Evolutionary conservation across 164 flowering plant species (phyloP), one percentile per base, ranked within the genome.

Genomic region (Tetracentron sinense): DNA sequence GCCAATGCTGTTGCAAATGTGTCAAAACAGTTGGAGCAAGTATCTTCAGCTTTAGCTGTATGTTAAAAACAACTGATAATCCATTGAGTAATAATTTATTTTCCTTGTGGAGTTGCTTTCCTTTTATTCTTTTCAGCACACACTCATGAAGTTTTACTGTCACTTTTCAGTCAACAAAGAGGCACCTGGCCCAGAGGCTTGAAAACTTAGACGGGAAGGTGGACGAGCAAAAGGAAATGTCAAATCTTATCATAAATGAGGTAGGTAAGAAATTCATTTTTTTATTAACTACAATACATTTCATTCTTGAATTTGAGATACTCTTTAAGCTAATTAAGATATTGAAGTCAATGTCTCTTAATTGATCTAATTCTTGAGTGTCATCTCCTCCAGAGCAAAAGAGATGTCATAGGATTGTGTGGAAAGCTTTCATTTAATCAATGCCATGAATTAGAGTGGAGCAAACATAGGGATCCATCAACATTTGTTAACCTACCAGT

Each of bases 1-100:
- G 88, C 84, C 38, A 81, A 76, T 77, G 94, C 93, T 63, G 92
- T 90, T 66, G 69, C 81, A 44, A 69, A 75, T 61, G 96, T 90
- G 51, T 85, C 96, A 55, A 87, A 83, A 75, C 94, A 90, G 69
- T 77, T 90, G 61, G 93, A 90, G 58, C 64, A 83, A 69, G 83
- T 90, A 17, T 65, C 81, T 69, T 81, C 85, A 57, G 79, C 89
- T 58, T 52, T 90, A 61, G 80, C 79, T 55, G 96, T 90, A 63
- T 73, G 96, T 77, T 42, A 29, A 59, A 33, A 26, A 56, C n/a
- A 27, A 42, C 28, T 31, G 42, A 25, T 33, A 8, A 25, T 12
- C 29, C 11, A 33, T 14, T 51, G 16, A 35, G 4, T 23, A 35
- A 25, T 57, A 1, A 21, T 27, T 57, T 17, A 14, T 38, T 52